Conservation (phyloP, 2,329 filamentous ascomycete genomes). For the Aspergillus pseudonomiae region DNA sequence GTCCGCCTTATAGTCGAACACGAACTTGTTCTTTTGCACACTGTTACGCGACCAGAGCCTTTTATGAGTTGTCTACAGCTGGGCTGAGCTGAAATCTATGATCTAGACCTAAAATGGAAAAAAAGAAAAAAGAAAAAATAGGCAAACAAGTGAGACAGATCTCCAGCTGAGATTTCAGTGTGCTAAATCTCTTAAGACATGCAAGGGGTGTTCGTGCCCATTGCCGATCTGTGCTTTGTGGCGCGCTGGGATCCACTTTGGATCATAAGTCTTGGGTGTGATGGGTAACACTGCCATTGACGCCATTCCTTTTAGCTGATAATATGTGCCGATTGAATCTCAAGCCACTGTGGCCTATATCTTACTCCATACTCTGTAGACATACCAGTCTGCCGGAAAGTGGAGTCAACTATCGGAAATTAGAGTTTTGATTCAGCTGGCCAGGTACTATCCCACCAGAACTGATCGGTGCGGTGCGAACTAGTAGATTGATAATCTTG, state of each 20-base stretch:
- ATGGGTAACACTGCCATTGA: background rate
- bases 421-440: no score
- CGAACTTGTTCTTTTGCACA: background rate
- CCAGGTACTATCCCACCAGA: no score
- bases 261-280: background rate
- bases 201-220: background rate
- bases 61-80: background rate
- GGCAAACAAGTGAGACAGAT: background rate
- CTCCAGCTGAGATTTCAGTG: background rate
- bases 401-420: no score
- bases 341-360: no score
- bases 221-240: background rate
- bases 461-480: no score
- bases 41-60: background rate
- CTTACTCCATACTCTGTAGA: no score
- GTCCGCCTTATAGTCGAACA: background rate
- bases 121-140: background rate
- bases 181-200: background rate
- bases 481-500: no score
- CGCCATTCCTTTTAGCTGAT: background rate
- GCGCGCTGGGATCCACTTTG: background rate
- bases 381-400: no score
- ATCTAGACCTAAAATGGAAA: background rate
- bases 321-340: background rate
- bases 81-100: background rate